Percentiles rank a stretch among this genome's conserved stretches.
phyloP scores from a whole-genome alignment of 139 green algal genomes.

The Chlamydomonas sp. region DNA sequence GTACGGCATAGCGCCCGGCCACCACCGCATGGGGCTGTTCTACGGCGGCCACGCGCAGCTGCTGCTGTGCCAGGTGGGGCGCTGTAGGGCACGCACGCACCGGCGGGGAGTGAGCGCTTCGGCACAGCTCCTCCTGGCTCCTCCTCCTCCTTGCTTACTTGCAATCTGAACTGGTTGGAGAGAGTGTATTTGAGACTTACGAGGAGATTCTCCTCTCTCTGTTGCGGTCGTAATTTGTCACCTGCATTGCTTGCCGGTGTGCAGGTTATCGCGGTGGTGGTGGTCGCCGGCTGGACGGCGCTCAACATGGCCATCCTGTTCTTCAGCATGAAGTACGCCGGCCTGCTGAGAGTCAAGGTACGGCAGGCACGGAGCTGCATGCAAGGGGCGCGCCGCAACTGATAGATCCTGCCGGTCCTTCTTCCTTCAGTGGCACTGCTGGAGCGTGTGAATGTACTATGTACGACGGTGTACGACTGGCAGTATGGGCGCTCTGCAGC shows the following conservation, averaged over 20 bases:
- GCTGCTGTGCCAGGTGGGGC: conserved; percentile 52
- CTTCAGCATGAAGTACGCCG: not conserved
- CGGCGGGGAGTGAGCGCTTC: not conserved
- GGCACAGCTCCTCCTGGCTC: too few species aligned
- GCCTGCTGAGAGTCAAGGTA: not conserved
- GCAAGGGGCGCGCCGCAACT: too few species aligned
- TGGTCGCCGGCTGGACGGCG: conserved; percentile 48
- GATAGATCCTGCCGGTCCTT: too few species aligned
- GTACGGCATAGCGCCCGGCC: not conserved
- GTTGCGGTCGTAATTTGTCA: not conserved
- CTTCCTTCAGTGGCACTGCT: too few species aligned
- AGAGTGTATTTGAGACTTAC: not conserved
- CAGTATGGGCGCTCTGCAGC: too few species aligned
- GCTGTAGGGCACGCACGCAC: conserved; percentile 8
- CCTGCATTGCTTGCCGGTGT: not conserved
- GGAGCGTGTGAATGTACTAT: too few species aligned
- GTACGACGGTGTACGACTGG: too few species aligned
- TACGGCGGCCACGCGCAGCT: conserved; percentile 56
- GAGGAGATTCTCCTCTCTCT: not conserved
- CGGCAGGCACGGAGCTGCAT: too few species aligned
- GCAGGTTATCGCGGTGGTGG: conserved; percentile 57
- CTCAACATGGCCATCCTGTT: conserved; percentile 10
- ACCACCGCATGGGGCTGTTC: conserved; percentile 43
- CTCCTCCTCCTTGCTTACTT: too few species aligned
- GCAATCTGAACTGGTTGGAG: not conserved